Percentiles rank a stretch among this genome's conserved stretches.
These are phyloP conservation scores for Russula emetica DNA, from an alignment of 768 basidiomycete genomes.

Conservation along the genomic window DNA sequence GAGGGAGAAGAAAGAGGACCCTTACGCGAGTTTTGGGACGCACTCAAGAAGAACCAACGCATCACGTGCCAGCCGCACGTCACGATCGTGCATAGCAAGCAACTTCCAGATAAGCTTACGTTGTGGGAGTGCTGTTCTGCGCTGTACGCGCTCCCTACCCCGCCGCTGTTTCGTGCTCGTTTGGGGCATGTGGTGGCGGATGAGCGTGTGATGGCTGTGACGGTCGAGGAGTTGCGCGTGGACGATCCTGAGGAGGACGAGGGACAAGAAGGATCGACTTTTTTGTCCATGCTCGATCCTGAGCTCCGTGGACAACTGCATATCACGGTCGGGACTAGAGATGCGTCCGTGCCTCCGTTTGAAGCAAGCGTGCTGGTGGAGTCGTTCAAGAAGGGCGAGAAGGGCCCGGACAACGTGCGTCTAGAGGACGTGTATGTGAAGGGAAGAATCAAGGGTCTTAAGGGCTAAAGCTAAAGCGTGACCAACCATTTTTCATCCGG, in stretches of 20 bases:
- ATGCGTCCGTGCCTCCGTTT: slow-evolving; percentile 49
- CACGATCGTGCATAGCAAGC: slow-evolving; percentile 74
- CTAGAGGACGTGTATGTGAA: slow-evolving; percentile 32
- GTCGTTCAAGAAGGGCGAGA: slow-evolving; percentile 42
- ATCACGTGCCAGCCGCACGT: slow-evolving; percentile 70
- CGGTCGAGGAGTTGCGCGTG: slow-evolving; percentile 55
- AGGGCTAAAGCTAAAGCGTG: background rate
- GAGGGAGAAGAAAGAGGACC: slow-evolving; percentile 29
- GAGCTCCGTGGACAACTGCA: slow-evolving; percentile 57
- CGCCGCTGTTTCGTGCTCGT: slow-evolving; percentile 57
- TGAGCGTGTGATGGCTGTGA: slow-evolving; percentile 72
- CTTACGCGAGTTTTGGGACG: slow-evolving; percentile 45
- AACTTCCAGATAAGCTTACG: slow-evolving; percentile 34
- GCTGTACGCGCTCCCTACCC: slow-evolving; percentile 37
- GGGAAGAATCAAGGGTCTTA: slow-evolving; percentile 35
- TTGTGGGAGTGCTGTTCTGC: slow-evolving; percentile 52
- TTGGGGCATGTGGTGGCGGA: slow-evolving; percentile 71
- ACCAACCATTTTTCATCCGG: too few relatives aligned
- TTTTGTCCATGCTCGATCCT: slow-evolving; percentile 45
- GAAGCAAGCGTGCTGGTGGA: slow-evolving; percentile 69
- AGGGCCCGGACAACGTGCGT: slow-evolving; percentile 32
- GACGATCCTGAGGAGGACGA: slow-evolving; percentile 32
- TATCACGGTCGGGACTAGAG: slow-evolving; percentile 78
- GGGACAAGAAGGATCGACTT: slow-evolving; percentile 42
- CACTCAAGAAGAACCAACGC: slow-evolving; percentile 43